These are phyloP conservation scores for Vararia minispora DNA, from an alignment of 768 basidiomycete genomes.

Conservation along the genomic window DNA sequence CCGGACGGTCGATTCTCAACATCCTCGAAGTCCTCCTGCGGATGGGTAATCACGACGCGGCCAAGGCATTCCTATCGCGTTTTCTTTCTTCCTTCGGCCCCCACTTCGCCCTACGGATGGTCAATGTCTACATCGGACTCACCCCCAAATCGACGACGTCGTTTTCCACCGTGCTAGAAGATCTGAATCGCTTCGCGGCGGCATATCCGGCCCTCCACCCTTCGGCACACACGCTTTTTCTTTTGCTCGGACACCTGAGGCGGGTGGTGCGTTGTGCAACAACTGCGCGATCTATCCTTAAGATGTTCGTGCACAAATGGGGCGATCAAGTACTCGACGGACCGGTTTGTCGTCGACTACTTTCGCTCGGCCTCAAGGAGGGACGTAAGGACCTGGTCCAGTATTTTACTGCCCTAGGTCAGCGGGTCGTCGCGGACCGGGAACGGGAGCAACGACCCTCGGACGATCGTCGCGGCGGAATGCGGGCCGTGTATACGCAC, in stretches of 20 bases:
- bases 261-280: constrained; percentile 41
- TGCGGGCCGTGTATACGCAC: no score
- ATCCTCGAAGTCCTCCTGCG: constrained; percentile 8
- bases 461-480: no score
- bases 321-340: constrained; percentile 44
- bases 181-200: constrained; percentile 21
- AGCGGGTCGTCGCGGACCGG: no score
- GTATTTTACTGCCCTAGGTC: constrained; percentile 3
- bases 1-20: constrained; percentile 2
- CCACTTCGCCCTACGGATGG: constrained; percentile 6
- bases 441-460: no score
- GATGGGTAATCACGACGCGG: constrained; percentile 8
- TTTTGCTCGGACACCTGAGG: constrained; percentile 44
- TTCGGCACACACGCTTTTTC: constrained; percentile 44
- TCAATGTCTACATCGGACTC: constrained; percentile 9
- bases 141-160: constrained; percentile 1
- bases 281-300: constrained; percentile 34
- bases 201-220: constrained; percentile 39
- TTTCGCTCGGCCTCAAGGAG: constrained; percentile 51
- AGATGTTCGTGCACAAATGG: constrained; percentile 41
- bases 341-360: constrained; percentile 48
- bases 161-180: constrained; percentile 5
- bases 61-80: constrained; percentile 5
- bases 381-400: constrained; percentile 41
- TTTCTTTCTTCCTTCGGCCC: constrained; percentile 4